Conservation (phyloP, 1,139 yeast genomes). For the Insectozyma bohioensis region DNA sequence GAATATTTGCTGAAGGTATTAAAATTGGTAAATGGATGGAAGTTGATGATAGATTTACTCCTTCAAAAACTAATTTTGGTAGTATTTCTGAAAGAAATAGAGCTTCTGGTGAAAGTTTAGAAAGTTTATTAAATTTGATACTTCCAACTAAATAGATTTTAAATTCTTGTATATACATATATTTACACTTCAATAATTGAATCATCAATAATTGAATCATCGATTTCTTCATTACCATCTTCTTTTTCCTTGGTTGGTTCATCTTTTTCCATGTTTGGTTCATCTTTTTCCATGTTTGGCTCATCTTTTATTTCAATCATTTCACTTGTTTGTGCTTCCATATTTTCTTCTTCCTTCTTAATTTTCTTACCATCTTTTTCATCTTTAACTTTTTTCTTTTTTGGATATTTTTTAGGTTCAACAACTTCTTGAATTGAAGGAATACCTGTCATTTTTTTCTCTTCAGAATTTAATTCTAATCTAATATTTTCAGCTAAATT, state of each 20-base stretch:
- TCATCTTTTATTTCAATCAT: conserved; percentile 1
- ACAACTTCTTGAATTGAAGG: conserved; percentile 17
- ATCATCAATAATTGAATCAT: not conserved
- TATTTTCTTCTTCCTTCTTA: not conserved
- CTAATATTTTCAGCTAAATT: conserved; percentile 50
- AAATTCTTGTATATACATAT: too few species aligned
- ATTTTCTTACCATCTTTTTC: conserved; percentile 14
- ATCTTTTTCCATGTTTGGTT: not conserved
- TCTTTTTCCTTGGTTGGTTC: not conserved
- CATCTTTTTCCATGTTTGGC: not conserved
- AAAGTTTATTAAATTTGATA: conserved; percentile 30
- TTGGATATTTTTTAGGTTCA: conserved; percentile 17
- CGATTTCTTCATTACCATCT: not conserved
- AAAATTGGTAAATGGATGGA: conserved; percentile 44
- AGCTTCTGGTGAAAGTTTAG: conserved; percentile 29
- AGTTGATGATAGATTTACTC: conserved; percentile 25
- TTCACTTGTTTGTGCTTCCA: not conserved
- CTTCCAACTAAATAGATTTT: too few species aligned
- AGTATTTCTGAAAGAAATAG: conserved; percentile 37
- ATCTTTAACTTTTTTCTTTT: conserved; percentile 36
- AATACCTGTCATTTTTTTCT: conserved; percentile 43
- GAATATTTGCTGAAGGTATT: conserved; percentile 41
- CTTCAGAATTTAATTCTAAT: conserved; percentile 37
- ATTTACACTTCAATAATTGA: too few species aligned
- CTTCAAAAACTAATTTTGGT: conserved; percentile 33